Conservation (phyloP, 179 eudicot genomes). For the Monotropa hypopitys region DNA sequence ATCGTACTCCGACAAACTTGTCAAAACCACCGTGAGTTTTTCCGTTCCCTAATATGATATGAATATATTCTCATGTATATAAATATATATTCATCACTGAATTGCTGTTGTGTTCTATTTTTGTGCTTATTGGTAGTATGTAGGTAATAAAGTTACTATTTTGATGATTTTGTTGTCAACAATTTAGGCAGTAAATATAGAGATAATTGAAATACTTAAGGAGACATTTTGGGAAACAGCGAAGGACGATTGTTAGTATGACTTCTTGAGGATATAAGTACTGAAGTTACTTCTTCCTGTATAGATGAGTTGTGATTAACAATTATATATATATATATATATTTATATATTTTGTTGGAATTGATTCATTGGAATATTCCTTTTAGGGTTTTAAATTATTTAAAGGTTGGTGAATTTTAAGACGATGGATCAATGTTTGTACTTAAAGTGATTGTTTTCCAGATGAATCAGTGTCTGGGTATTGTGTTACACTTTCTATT, state of each 20-base stretch:
- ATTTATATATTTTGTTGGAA: not conserved
- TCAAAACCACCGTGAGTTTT: slow-evolving; percentile 25
- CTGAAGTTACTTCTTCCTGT: not conserved
- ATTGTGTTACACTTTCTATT: too few relatives aligned
- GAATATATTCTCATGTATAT: not conserved
- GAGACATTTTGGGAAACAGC: not conserved
- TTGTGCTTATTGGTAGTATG: not conserved
- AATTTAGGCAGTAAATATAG: not conserved
- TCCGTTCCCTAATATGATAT: too few relatives aligned
- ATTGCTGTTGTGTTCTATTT: not conserved
- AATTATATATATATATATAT: not conserved
- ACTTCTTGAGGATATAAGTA: not conserved
- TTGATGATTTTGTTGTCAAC: not conserved
- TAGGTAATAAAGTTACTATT: not conserved
- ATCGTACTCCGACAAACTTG: slow-evolving; percentile 26
- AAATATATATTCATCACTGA: not conserved
- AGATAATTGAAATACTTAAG: not conserved
- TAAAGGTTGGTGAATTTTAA: not conserved
- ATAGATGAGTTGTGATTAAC: not conserved
- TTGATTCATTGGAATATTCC: not conserved
- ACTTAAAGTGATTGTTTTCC: not conserved
- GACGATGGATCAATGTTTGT: not conserved
- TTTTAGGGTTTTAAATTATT: not conserved
- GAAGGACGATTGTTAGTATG: too few relatives aligned
- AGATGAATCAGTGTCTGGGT: too few relatives aligned